Base-by-base conservation (phyloP, 768 basidiomycete species). In the Panaeolus papilionaceus region DNA sequence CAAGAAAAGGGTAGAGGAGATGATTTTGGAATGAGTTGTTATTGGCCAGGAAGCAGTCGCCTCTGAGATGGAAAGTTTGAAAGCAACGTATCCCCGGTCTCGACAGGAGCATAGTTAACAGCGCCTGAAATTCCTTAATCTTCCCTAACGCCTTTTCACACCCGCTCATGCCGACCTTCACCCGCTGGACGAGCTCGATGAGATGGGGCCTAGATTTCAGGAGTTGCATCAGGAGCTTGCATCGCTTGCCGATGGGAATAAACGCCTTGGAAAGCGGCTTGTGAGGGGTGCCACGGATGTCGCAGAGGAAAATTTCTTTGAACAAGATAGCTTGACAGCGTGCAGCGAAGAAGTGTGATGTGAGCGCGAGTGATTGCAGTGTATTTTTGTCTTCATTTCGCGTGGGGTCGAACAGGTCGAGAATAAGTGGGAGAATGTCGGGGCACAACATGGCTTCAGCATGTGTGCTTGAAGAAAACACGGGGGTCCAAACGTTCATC, bases 241-340 rank as follows among this genome's bases (percentile, higher is more conserved):
- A 58, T 58, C 54, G 10, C 54, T 58, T 58, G 54, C 54, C 54
- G 54, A 58, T 58, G 54, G 54, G 54, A 58, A 37, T 33, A 58
- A 58, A 33, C 28, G 11, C 26, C 33, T 33, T 58, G 26, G 54
- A 58, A 28, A 58, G 54, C 14, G 54, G 54, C 7, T 16, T 37
- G 54, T 16, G 28, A 58, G 28, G 54, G 54, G 54, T 58, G 54
- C 54, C 54, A 58, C 54, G 54, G 7, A 58, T 58, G 54, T 58
- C 54, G 54, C 54, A 58, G 28, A 58, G 54, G 16, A 58, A 58
- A 37, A 33, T 58, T 58, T 28, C 26, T 33, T 18, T 58, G 54
- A 58, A 58, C 26, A 58, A 37, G 14, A 58, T 28, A 58, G 54
- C 26, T 16, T 58, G 54, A 58, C 54, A 58, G 54, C 54, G 54